phyloP scores from a whole-genome alignment of 495 filamentous ascomycete genomes.

The Penicillium manginii region DNA sequence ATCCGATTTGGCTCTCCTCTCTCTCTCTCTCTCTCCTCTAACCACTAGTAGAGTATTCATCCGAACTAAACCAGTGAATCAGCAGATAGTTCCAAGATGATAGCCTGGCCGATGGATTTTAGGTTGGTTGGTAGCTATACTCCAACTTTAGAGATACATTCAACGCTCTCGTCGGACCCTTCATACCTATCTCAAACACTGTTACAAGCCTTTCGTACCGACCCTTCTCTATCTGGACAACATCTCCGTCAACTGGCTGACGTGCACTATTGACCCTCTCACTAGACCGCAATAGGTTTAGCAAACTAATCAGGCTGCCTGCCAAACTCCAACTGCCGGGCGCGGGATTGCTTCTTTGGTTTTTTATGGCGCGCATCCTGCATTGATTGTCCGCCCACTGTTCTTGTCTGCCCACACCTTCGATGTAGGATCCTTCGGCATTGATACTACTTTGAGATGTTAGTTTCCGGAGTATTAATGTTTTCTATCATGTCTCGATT shows the following conservation, averaged over 20 bases:
- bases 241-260: not conserved
- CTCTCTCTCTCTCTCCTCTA: not conserved
- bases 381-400: not conserved
- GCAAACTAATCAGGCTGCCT: slow-evolving; percentile 10
- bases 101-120: no score
- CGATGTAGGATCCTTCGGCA: not conserved
- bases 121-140: no score
- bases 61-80: not conserved
- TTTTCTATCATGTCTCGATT: not conserved
- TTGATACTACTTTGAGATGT: slow-evolving; percentile 1
- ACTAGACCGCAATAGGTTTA: slow-evolving; percentile 25
- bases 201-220: not conserved
- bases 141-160: not conserved
- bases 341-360: slow-evolving; percentile 11
- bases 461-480: not conserved
- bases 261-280: slow-evolving; percentile 6
- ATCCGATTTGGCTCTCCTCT: not conserved
- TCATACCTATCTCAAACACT: no score
- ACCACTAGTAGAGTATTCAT: not conserved
- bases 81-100: not conserved
- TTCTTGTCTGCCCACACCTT: not conserved
- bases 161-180: not conserved
- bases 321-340: slow-evolving; percentile 21
- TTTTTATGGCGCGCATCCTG: not conserved
- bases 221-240: not conserved